Evolutionary conservation across 2,329 filamentous ascomycete genomes (phyloP).

Genomic region (Amauroascus niger): DNA sequence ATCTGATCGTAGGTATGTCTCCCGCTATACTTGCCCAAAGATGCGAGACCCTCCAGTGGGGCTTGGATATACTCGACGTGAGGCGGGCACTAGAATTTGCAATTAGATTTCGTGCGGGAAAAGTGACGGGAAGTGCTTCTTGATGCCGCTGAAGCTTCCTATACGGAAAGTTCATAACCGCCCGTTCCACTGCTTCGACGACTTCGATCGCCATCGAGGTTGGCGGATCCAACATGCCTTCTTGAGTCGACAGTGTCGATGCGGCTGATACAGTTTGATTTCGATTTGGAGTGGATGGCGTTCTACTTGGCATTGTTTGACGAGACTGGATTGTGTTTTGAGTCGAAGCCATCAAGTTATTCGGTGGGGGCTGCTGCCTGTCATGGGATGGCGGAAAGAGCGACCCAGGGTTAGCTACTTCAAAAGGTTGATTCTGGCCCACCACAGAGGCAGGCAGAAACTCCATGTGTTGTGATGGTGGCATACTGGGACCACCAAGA

Average conservation of each 20-base stretch:
- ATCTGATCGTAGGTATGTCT: constrained; percentile 10
- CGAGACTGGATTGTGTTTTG: not conserved
- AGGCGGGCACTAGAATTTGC: not conserved
- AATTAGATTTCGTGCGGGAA: not conserved
- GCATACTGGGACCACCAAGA: not conserved
- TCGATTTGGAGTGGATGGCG: not conserved
- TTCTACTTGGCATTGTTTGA: not conserved
- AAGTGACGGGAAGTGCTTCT: not conserved
- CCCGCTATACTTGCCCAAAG: constrained; percentile 17
- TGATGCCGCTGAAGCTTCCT: not conserved
- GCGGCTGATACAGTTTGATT: not conserved
- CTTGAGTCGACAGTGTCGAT: not conserved
- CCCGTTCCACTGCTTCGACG: not conserved
- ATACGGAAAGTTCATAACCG: constrained; percentile 1
- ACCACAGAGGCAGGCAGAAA: not conserved
- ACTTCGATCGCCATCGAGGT: not conserved
- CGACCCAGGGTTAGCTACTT: not conserved
- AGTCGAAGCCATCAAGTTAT: not conserved
- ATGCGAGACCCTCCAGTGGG: constrained; percentile 8
- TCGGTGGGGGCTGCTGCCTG: not conserved
- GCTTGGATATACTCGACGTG: not conserved
- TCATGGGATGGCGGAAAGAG: not conserved
- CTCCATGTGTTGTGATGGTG: not conserved
- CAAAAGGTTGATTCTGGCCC: not conserved
- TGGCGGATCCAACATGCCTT: not conserved